Conservation (phyloP, 768 basidiomycete genomes). For the Suillus lakei region DNA sequence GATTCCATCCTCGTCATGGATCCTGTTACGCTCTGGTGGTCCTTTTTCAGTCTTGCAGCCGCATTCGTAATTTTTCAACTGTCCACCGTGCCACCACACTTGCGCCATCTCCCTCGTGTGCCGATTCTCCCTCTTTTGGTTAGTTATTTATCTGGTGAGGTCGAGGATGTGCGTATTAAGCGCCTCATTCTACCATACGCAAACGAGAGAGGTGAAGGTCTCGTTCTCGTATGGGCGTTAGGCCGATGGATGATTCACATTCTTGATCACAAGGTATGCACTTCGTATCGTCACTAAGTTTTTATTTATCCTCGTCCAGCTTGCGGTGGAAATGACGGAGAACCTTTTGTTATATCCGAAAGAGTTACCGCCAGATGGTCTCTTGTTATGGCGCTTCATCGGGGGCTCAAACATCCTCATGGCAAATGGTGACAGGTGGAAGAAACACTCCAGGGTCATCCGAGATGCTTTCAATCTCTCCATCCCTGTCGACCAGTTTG, state of each 20-base stretch:
- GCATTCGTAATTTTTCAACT: not conserved
- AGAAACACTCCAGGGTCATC: constrained; percentile 40
- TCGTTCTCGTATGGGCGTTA: constrained; percentile 44
- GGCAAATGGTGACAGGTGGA: constrained; percentile 44
- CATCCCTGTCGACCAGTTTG: constrained; percentile 40
- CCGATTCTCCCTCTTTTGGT: constrained; percentile 36
- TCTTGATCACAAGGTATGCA: constrained; percentile 37
- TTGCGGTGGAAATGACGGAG: constrained; percentile 25
- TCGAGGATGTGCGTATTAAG: constrained; percentile 38
- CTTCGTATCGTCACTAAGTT: not conserved
- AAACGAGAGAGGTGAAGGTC: constrained; percentile 31
- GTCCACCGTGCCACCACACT: constrained; percentile 29
- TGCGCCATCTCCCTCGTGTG: constrained; percentile 41
- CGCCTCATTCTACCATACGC: constrained; percentile 43
- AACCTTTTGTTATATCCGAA: constrained; percentile 16
- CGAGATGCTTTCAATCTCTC: constrained; percentile 39
- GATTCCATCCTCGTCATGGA: not conserved
- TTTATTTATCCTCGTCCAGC: not conserved
- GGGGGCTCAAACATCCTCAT: constrained; percentile 42
- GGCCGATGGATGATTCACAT: constrained; percentile 48
- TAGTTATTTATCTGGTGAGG: constrained; percentile 41
- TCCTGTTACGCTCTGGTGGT: not conserved
- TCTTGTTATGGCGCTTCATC: constrained; percentile 42
- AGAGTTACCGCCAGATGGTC: constrained; percentile 34
- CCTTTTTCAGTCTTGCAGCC: not conserved